phyloP scores from a whole-genome alignment of 176 grass and related monocot species.

The Typha latifolia region DNA sequence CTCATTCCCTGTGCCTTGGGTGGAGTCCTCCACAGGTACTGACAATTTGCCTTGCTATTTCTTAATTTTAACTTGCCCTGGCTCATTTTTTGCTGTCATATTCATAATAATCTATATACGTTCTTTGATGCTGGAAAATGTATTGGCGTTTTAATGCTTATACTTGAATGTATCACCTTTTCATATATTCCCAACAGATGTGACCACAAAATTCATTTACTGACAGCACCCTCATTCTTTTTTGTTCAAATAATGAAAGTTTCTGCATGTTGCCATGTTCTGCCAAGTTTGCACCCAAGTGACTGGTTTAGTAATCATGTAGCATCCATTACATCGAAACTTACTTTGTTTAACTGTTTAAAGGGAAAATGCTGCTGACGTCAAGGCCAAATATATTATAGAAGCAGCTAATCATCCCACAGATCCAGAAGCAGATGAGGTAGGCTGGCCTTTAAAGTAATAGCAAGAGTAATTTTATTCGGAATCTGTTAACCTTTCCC shows the following conservation, averaged over 20 bases:
- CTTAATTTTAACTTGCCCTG: too few species aligned
- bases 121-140: too few species aligned
- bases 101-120: too few species aligned
- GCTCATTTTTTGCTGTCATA: too few species aligned
- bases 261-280: background rate
- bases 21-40: conserved; percentile 78
- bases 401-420: conserved; percentile 98
- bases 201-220: background rate
- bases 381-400: conserved; percentile 91
- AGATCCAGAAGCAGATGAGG: conserved; percentile 97
- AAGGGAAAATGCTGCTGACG: conserved; percentile 81
- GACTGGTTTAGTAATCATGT: too few species aligned
- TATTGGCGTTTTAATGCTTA: too few species aligned
- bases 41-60: background rate
- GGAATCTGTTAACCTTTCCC: background rate
- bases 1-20: conserved; percentile 82
- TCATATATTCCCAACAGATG: background rate
- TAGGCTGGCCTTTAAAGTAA: conserved; percentile 13
- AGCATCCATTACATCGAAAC: background rate
- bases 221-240: background rate
- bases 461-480: background rate
- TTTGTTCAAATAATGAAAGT: background rate
- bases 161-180: background rate
- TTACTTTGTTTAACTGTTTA: conserved; percentile 13
- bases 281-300: background rate